Conservation (phyloP, 1,284 basidiomycete species). For the Pascua guehoae region DNA sequence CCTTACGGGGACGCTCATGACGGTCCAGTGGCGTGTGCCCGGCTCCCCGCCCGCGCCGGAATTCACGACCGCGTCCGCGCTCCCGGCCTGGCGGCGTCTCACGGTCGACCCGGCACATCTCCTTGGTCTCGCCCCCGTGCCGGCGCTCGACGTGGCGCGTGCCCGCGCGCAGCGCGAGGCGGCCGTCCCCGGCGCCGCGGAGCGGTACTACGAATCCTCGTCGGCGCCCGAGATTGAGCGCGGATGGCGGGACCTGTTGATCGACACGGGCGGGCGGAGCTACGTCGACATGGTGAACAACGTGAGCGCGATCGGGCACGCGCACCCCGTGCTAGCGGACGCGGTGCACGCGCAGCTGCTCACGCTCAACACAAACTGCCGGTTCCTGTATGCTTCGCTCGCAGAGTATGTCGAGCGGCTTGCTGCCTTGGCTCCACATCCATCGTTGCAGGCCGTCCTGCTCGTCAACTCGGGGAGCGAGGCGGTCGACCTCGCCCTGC, state of each 20-base stretch:
- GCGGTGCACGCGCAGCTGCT: slow-evolving; percentile 10
- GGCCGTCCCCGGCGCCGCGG: slow-evolving; percentile 7
- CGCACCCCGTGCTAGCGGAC: slow-evolving; percentile 8
- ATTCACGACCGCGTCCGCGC: background rate
- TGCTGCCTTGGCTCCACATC: slow-evolving; percentile 4
- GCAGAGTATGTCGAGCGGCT: slow-evolving; percentile 11
- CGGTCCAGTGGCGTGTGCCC: slow-evolving; percentile 3
- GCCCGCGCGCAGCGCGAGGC: background rate
- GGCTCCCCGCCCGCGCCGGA: background rate
- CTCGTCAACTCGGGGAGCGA: slow-evolving; percentile 15
- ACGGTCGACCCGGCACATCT: slow-evolving; percentile 6
- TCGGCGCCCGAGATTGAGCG: slow-evolving; percentile 9
- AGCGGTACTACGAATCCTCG: slow-evolving; percentile 5
- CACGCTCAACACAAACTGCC: slow-evolving; percentile 16
- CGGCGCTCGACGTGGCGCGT: background rate
- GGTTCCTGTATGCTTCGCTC: slow-evolving; percentile 9
- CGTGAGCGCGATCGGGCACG: slow-evolving; percentile 11
- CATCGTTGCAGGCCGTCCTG: slow-evolving; percentile 2
- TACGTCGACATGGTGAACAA: slow-evolving; percentile 20
- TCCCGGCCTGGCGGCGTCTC: slow-evolving; percentile 4
- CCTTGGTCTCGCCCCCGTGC: background rate
- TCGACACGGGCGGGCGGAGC: slow-evolving; percentile 4
- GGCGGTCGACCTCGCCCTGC: slow-evolving; percentile 15
- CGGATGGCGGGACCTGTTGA: slow-evolving; percentile 10
- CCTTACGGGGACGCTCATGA: background rate